Base-by-base conservation (phyloP, 1,284 basidiomycete species). In the Ganoderma lucidum region DNA sequence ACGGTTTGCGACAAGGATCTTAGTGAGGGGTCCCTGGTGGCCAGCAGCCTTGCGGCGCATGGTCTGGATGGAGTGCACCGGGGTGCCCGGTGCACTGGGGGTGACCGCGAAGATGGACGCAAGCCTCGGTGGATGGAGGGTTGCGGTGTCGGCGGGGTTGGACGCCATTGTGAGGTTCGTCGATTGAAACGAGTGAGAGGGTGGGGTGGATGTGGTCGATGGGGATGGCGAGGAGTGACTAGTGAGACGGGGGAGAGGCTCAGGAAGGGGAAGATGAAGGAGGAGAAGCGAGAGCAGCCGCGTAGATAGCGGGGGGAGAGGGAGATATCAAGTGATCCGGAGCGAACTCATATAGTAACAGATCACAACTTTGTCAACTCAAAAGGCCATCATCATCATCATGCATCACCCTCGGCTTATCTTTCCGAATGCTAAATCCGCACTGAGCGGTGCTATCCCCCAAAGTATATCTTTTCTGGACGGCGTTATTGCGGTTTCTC, bases 1-100 rank as follows among this genome's bases (percentile, higher is more conserved):
- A 77, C 96, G 93, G 83, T 98, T 98, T 70, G 97, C 97, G 75
- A 99, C 96, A 42, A 97, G 89, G 79, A 97, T 93, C 86, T 97
- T 97, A 69, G 95, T 96, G 75, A 97, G 85, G 6, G 95, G 96
- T 12, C 96, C 96, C 72, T 90, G 88, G 81, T 96, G 95, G 45
- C 96, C 96, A 6, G 96, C 96, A 64, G 94, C 89, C 85, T 96
- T 97, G 78, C 95, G 90, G 75, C 96, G 90, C 87, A 98, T 93
- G 48, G 93, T 93, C 80, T 95, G 90, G 78, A 98, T 97, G 73
- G 93, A 96, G 80, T 92, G 91, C 68, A 95, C 92, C 3, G 93
- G 93, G 0, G 93, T 95, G 72, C 93, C 87, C 0, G 93, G 92
- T 12, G 86, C 88, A 78, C 91, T 93, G 73, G 93, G 93, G 60